Conservation (phyloP, 192 early-diverging fungal genomes). For the Entomortierella lignicola region DNA sequence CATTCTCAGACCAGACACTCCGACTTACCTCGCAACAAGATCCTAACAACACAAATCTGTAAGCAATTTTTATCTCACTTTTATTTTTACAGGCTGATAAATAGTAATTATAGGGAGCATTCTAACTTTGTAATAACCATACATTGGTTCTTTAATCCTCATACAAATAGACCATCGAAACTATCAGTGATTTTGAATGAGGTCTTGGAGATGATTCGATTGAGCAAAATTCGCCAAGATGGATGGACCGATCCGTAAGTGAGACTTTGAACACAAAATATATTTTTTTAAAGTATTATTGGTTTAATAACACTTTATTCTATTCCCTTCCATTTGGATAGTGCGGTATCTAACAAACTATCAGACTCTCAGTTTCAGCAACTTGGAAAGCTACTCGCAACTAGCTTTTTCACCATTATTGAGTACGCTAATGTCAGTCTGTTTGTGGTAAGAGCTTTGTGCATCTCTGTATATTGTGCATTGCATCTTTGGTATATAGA, state of each 20-base stretch:
- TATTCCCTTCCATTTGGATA: background rate
- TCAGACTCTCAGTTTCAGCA: slow-evolving; percentile 39
- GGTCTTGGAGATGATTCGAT: slow-evolving; percentile 27
- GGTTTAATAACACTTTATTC: background rate
- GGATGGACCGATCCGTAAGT: slow-evolving; percentile 48
- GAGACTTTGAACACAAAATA: background rate
- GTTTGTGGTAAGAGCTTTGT: slow-evolving; percentile 19
- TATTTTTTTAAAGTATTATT: too few species aligned
- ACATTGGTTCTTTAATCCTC: too few species aligned
- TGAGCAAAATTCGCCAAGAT: slow-evolving; percentile 24
- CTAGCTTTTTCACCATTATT: slow-evolving; percentile 41
- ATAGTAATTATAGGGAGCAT: too few species aligned
- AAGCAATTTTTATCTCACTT: background rate
- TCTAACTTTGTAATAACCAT: too few species aligned
- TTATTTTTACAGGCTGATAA: background rate
- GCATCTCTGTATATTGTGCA: background rate
- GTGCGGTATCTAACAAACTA: slow-evolving; percentile 18
- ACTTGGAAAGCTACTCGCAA: slow-evolving; percentile 36
- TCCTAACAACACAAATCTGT: slow-evolving; percentile 20
- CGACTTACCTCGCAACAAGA: slow-evolving; percentile 39
- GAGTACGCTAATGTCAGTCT: slow-evolving; percentile 31
- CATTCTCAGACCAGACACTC: slow-evolving; percentile 34
- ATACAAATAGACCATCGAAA: slow-evolving; percentile 37
- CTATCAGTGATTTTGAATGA: slow-evolving; percentile 47
- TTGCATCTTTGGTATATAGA: background rate